Evolutionary conservation across 495 filamentous ascomycete genomes (phyloP).

Genomic region (Penicillium lividum): DNA sequence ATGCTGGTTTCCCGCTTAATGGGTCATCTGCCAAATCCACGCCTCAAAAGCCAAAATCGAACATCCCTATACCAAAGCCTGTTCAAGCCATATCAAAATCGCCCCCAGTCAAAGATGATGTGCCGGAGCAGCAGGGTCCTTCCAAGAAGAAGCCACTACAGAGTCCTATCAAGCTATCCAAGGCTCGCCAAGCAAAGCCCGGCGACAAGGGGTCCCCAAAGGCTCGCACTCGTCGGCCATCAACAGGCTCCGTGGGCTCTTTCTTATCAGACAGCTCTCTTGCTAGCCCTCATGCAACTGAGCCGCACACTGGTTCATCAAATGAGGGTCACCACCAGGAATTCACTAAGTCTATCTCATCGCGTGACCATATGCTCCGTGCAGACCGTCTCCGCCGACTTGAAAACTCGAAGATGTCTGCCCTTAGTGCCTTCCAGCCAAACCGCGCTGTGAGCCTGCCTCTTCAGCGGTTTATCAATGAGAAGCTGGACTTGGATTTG

Average conservation of each 20-base stretch:
- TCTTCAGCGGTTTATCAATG: conserved; percentile 49
- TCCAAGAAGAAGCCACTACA: conserved; percentile 33
- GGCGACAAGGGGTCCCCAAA: conserved; percentile 25
- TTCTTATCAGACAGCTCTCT: conserved; percentile 39
- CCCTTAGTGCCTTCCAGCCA: conserved; percentile 27
- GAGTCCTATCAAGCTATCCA: conserved; percentile 45
- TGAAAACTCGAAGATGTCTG: conserved; percentile 30
- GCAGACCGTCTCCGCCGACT: conserved; percentile 36
- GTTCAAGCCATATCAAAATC: background rate
- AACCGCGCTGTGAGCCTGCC: conserved; percentile 43
- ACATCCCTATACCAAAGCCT: background rate
- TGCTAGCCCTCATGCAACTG: conserved; percentile 35
- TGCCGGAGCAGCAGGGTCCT: conserved; percentile 5
- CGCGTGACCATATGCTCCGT: conserved; percentile 36
- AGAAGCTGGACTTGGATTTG: conserved; percentile 37
- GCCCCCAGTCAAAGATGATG: conserved; percentile 1
- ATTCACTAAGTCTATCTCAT: conserved; percentile 16
- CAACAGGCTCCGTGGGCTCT: conserved; percentile 38
- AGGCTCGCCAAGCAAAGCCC: conserved; percentile 28
- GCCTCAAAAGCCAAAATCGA: background rate
- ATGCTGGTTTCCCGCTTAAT: background rate
- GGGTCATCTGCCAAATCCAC: background rate
- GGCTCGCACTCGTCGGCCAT: conserved; percentile 29
- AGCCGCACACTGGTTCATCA: conserved; percentile 33
- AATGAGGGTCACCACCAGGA: conserved; percentile 28